These are phyloP conservation scores for Penicillium coprophilum DNA, from an alignment of 495 filamentous ascomycete genomes.

Conservation along the genomic window DNA sequence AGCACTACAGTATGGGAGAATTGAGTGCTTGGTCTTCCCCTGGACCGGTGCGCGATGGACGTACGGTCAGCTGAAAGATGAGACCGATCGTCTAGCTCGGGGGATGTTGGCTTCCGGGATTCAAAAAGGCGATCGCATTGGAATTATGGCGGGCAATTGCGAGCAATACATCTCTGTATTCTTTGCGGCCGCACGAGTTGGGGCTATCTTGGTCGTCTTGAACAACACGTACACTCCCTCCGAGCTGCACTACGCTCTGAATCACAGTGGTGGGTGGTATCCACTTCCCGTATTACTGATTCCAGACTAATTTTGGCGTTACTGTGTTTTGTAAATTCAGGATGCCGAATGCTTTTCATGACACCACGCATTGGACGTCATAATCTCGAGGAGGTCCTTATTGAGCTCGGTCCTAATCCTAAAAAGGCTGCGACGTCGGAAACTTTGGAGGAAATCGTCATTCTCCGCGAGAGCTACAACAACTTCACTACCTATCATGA, in stretches of 20 bases:
- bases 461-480: constrained; percentile 52
- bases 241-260: constrained; percentile 62
- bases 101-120: constrained; percentile 60
- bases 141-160: constrained; percentile 71
- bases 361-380: constrained; percentile 59
- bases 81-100: constrained; percentile 57
- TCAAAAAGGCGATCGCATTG: constrained; percentile 61
- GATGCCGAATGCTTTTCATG: constrained; percentile 64
- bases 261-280: constrained; percentile 54
- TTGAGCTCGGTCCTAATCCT: constrained; percentile 45
- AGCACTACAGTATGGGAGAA: constrained; percentile 56
- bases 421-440: constrained; percentile 31
- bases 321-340: constrained; percentile 20
- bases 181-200: constrained; percentile 66
- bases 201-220: constrained; percentile 64
- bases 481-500: constrained; percentile 53
- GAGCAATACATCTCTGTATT: constrained; percentile 68
- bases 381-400: constrained; percentile 54
- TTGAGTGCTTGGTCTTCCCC: constrained; percentile 62
- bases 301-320: constrained; percentile 7
- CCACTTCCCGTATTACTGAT: constrained; percentile 4
- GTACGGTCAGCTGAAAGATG: constrained; percentile 60
- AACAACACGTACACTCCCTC: constrained; percentile 71
- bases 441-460: constrained; percentile 50
- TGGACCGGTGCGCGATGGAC: constrained; percentile 68